These are phyloP conservation scores for Fraxinus ornus DNA, from an alignment of 305 asterid genomes.

Conservation along the genomic window DNA sequence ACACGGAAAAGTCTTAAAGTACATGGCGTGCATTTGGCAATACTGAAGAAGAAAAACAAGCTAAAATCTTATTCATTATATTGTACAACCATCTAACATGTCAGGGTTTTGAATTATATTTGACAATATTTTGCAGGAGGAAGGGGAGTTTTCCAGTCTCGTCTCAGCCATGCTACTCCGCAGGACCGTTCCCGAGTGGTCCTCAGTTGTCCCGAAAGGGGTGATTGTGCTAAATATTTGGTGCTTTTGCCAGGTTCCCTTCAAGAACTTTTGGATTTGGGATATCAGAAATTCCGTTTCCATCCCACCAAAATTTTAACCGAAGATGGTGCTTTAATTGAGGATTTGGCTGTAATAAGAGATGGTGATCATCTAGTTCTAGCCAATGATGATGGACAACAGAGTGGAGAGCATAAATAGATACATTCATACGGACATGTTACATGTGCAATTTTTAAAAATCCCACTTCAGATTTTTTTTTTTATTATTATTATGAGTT, in stretches of 20 bases:
- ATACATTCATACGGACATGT: neutral
- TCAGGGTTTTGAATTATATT: neutral
- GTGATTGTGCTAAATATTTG: constrained; percentile 35
- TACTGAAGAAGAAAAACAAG: neutral
- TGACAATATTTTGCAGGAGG: constrained; percentile 35
- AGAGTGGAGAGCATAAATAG: neutral
- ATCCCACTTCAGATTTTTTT: neutral
- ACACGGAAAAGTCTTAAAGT: neutral
- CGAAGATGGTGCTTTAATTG: constrained; percentile 56
- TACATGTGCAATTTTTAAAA: neutral
- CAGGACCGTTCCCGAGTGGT: constrained; percentile 42
- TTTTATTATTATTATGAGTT: neutral
- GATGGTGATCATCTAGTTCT: constrained; percentile 74
- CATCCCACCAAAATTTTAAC: constrained; percentile 42
- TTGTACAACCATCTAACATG: neutral
- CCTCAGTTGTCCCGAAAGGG: constrained; percentile 45
- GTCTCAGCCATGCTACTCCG: constrained; percentile 1
- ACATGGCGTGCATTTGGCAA: neutral
- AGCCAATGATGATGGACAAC: constrained; percentile 27
- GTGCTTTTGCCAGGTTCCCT: constrained; percentile 55
- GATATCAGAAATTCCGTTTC: constrained; percentile 50
- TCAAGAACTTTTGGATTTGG: constrained; percentile 56
- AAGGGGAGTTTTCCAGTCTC: constrained; percentile 21
- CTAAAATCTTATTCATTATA: neutral
- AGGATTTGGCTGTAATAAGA: constrained; percentile 57